Evolutionary conservation across 1,284 basidiomycete species (phyloP), one percentile per base, ranked within the genome.

Genomic region (Trichosporon sp.): DNA sequence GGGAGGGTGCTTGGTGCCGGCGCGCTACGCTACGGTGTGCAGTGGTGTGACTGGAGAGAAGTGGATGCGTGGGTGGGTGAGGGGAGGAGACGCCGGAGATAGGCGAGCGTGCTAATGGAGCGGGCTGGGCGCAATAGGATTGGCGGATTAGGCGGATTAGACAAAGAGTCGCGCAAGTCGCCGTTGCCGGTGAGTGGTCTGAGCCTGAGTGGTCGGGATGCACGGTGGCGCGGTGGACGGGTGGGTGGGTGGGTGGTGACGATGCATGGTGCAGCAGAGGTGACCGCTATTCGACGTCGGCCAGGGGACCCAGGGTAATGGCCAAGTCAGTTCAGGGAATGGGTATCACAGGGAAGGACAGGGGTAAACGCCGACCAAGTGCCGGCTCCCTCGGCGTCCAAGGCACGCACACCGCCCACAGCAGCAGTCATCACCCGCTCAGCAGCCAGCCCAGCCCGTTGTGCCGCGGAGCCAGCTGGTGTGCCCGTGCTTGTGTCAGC

Each of bases 331-430:
- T 48, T 10, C 51, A 54, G 56, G 56, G 31, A 12, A 14, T 5
- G 32, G 35, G 59, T 32, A 6, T 16, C 31, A n/a, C 32, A 63
- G 32, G 59, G 32, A 35, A 63, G 59, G 31, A 26, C 35, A 63
- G 32, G 54, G 32, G 59, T 63, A 63, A 63, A 63, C 59, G 59
- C 59, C 59, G 59, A 63, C 59, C 59, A 63, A 63, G 32, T 63
- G 59, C 59, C 59, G 59, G 59, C 59, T 32, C 59, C 54, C 32
- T 63, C 59, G 59, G 59, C 59, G 37, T 32, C 59, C 31, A 35
- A 63, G 59, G 59, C 59, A 37, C 59, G 59, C 59, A 16, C 59
- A 26, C 19, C 19, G 51, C 51, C 19, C 51, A 54, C 51, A 54
- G 51, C 19, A 54, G 51, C 8, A 54, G 51, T 26, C 51, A 54